Evolutionary conservation across 495 filamentous ascomycete genomes (phyloP).

Genomic region (Aspergillus saccharolyticus): DNA sequence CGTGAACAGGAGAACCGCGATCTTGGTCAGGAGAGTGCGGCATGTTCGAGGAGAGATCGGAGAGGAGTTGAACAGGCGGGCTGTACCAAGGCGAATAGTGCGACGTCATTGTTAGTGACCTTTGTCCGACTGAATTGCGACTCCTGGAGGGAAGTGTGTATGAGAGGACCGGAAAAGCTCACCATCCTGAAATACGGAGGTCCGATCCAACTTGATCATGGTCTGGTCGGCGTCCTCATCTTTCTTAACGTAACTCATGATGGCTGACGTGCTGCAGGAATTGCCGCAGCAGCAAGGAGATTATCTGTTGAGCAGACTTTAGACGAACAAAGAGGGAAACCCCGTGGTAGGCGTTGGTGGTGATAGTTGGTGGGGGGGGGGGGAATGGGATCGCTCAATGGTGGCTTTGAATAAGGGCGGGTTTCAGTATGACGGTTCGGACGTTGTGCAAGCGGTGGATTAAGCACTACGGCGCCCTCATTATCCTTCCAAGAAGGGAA

Average conservation of each 20-base stretch:
- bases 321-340: background rate
- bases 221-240: constrained; percentile 93
- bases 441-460: constrained; percentile 20
- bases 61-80: constrained; percentile 94
- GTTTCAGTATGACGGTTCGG: constrained; percentile 17
- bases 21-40: constrained; percentile 93
- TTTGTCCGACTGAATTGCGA: constrained; percentile 10
- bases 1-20: constrained; percentile 92
- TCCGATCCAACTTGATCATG: constrained; percentile 94
- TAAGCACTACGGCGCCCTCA: constrained; percentile 28
- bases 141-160: constrained; percentile 14
- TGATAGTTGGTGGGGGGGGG: constrained; percentile 21
- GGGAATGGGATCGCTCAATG: background rate
- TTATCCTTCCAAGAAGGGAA: constrained; percentile 18
- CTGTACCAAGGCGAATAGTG: constrained; percentile 42
- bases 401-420: constrained; percentile 26
- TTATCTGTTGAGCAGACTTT: constrained; percentile 11
- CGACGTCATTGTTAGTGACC: constrained; percentile 17
- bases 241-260: constrained; percentile 96
- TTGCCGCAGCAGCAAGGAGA: constrained; percentile 30
- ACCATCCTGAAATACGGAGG: constrained; percentile 99
- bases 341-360: constrained; percentile 18
- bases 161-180: constrained; percentile 27
- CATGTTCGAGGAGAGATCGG: constrained; percentile 93
- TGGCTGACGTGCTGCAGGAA: constrained; percentile 33